Percentiles rank a stretch among this genome's conserved stretches.
These are phyloP conservation scores for Colletotrichum sp. DNA, from an alignment of 2,329 filamentous ascomycete species.

Conservation along the genomic window DNA sequence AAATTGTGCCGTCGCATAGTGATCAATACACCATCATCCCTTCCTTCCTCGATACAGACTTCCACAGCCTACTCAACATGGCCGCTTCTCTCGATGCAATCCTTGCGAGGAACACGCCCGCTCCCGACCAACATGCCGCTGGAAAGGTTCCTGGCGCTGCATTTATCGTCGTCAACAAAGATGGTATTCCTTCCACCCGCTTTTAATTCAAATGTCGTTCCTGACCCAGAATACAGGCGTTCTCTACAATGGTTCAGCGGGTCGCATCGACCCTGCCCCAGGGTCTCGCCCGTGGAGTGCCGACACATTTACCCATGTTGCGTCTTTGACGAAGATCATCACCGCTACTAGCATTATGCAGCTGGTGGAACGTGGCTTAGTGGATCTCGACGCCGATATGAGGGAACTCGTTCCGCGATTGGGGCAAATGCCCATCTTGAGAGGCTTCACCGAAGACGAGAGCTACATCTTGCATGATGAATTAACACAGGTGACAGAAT, in stretches of 20 bases:
- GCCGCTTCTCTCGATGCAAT: conserved; percentile 25
- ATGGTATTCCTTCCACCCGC: conserved; percentile 28
- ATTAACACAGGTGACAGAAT: conserved; percentile 25
- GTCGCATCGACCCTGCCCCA: conserved; percentile 35
- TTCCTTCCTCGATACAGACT: no score
- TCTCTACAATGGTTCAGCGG: conserved; percentile 40
- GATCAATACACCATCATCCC: not conserved
- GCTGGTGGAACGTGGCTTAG: conserved; percentile 38
- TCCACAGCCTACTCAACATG: not conserved
- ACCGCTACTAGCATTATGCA: conserved; percentile 43
- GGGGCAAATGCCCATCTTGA: conserved; percentile 36
- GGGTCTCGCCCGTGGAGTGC: conserved; percentile 33
- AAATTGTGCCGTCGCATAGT: not conserved
- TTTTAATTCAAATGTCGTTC: no score
- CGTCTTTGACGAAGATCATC: conserved; percentile 50
- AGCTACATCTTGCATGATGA: not conserved
- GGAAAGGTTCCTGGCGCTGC: conserved; percentile 41
- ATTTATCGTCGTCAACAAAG: conserved; percentile 36
- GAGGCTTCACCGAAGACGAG: conserved; percentile 38
- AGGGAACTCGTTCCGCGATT: conserved; percentile 39
- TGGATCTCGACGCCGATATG: conserved; percentile 43
- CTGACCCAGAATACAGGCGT: conserved; percentile 26
- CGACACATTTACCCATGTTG: conserved; percentile 40
- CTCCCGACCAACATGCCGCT: conserved; percentile 29
- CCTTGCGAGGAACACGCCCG: conserved; percentile 32